Evolutionary conservation across 331 rosid genomes (phyloP).

Genomic region (Cydonia oblonga): DNA sequence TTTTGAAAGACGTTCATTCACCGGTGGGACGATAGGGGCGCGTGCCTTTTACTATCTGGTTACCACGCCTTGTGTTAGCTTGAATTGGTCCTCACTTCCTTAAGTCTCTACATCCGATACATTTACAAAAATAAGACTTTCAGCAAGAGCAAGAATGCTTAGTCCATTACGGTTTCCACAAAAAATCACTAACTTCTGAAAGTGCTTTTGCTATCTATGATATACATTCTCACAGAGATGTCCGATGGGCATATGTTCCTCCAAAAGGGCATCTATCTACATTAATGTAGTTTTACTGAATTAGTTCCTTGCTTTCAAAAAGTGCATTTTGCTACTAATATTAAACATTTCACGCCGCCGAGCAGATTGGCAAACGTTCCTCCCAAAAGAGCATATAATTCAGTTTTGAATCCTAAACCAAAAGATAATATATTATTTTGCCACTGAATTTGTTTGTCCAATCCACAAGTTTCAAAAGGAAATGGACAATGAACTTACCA

Average conservation of each 20-base stretch:
- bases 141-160: neutral
- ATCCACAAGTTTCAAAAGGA: neutral
- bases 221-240: too few relatives aligned
- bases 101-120: slow-evolving; percentile 39
- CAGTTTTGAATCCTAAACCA: neutral
- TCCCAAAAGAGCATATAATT: neutral
- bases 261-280: too few relatives aligned
- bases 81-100: slow-evolving; percentile 38
- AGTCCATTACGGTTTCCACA: too few relatives aligned
- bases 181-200: too few relatives aligned
- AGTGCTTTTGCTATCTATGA: too few relatives aligned
- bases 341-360: too few relatives aligned
- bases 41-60: slow-evolving; percentile 13
- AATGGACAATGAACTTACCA: neutral
- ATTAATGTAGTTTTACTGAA: neutral
- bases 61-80: slow-evolving; percentile 20
- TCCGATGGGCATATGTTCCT: too few relatives aligned
- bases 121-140: neutral
- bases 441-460: neutral
- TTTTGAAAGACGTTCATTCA: neutral
- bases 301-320: too few relatives aligned
- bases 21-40: neutral
- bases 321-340: too few relatives aligned
- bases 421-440: neutral
- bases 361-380: neutral